A percentile compares a stretch with the other conserved stretches of the same genome.
phyloP scores from a whole-genome alignment of 2,329 filamentous ascomycete genomes.

The Botryotinia narcissicola region DNA sequence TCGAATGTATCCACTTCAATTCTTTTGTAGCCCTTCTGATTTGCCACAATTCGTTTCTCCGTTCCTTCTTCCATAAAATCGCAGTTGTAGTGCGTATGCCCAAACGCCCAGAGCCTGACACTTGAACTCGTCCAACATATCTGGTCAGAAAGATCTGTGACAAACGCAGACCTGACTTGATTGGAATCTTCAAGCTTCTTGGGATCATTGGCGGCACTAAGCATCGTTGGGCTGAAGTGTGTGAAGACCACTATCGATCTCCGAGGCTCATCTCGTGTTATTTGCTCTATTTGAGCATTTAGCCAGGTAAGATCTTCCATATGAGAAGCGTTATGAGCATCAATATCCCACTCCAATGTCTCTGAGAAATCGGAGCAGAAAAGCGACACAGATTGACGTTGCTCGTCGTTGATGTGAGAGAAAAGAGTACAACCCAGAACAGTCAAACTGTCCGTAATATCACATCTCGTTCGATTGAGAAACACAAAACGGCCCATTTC shows the following conservation, averaged over 20 bases:
- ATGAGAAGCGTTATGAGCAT: conserved; percentile 20
- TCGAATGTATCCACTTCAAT: not conserved
- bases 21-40: conserved; percentile 44
- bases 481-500: conserved; percentile 39
- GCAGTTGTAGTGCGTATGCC: conserved; percentile 46
- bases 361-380: conserved; percentile 23
- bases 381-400: conserved; percentile 32
- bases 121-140: conserved; percentile 29
- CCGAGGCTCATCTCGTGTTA: conserved; percentile 36
- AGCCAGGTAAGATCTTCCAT: conserved; percentile 41
- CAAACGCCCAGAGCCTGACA: conserved; percentile 46
- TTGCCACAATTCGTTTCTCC: conserved; percentile 41
- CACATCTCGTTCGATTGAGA: conserved; percentile 43
- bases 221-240: conserved; percentile 40
- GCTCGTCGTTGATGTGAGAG: conserved; percentile 44
- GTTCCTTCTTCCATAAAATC: conserved; percentile 39
- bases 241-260: conserved; percentile 42
- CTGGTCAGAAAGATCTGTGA: conserved; percentile 47
- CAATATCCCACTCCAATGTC: conserved; percentile 18
- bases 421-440: conserved; percentile 51
- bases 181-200: conserved; percentile 25
- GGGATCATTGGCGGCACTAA: conserved; percentile 19
- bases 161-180: conserved; percentile 46
- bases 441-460: conserved; percentile 40
- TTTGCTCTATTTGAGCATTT: conserved; percentile 40